Evolutionary conservation across 2,329 filamentous ascomycete genomes (phyloP).

Genomic region (Colletotrichum cuscutae): DNA sequence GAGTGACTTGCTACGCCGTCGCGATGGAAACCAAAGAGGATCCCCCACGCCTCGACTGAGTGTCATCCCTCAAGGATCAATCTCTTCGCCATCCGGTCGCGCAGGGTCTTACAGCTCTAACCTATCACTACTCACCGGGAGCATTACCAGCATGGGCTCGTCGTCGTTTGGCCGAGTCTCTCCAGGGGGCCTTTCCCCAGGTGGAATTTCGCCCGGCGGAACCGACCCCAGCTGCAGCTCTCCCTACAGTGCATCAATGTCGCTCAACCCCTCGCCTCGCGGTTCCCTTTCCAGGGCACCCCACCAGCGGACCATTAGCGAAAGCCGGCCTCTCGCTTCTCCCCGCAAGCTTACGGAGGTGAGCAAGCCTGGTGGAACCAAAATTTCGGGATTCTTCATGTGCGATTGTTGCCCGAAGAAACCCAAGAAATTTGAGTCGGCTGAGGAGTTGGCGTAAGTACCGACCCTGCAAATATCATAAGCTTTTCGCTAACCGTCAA

Average conservation of each 20-base stretch:
- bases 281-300: constrained; percentile 55
- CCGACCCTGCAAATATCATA: background rate
- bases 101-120: constrained; percentile 61
- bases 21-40: constrained; percentile 59
- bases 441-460: constrained; percentile 84
- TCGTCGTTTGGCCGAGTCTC: constrained; percentile 60
- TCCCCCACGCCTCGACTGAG: constrained; percentile 63
- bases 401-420: constrained; percentile 98
- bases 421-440: constrained; percentile 91
- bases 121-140: constrained; percentile 53
- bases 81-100: constrained; percentile 57
- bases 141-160: constrained; percentile 50
- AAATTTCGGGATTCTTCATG: constrained; percentile 68
- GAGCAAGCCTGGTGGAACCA: constrained; percentile 57
- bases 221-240: constrained; percentile 55
- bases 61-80: constrained; percentile 56
- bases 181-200: constrained; percentile 54
- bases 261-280: constrained; percentile 61
- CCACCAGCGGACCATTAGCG: constrained; percentile 59
- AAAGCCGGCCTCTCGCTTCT: constrained; percentile 53
- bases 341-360: constrained; percentile 63
- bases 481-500: constrained; percentile 37
- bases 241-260: constrained; percentile 59
- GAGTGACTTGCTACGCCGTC: constrained; percentile 58
- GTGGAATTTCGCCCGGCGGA: constrained; percentile 61